phyloP scores from a whole-genome alignment of 768 basidiomycete species.

The Lenzites betulinus region DNA sequence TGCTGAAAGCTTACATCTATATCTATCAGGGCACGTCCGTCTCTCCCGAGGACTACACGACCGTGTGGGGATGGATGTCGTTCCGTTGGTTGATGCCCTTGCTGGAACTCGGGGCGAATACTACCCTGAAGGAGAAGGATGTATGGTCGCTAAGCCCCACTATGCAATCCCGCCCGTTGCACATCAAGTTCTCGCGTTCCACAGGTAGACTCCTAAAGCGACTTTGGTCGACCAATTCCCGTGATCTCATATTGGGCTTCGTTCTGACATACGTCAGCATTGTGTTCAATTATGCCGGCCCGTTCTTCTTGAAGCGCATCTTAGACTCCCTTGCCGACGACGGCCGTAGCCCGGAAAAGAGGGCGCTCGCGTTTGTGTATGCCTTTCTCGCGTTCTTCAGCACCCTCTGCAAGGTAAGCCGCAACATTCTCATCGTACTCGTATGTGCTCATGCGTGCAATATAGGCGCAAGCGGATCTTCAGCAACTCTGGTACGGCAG shows the following conservation, averaged over 20 bases:
- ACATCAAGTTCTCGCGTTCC: constrained; percentile 44
- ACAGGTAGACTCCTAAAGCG: constrained; percentile 45
- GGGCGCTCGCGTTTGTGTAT: constrained; percentile 71
- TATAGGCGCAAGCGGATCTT: constrained; percentile 62
- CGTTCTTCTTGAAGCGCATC: constrained; percentile 84
- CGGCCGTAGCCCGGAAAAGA: constrained; percentile 41
- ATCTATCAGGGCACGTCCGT: constrained; percentile 48
- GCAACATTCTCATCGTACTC: too few relatives aligned
- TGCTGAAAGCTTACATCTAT: too few relatives aligned
- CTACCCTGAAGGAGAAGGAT: constrained; percentile 68
- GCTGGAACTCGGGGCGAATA: constrained; percentile 47
- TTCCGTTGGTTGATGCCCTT: constrained; percentile 75
- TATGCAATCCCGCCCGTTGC: constrained; percentile 65
- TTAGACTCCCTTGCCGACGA: constrained; percentile 53
- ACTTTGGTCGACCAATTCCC: constrained; percentile 47
- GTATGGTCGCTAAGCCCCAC: constrained; percentile 74
- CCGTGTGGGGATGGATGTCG: constrained; percentile 70
- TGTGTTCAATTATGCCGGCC: constrained; percentile 74
- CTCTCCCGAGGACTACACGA: constrained; percentile 78
- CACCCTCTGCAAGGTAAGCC: constrained; percentile 48
- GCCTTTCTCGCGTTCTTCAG: constrained; percentile 74
- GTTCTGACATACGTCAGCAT: constrained; percentile 68
- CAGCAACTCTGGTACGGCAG: constrained; percentile 83
- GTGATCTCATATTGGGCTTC: constrained; percentile 62
- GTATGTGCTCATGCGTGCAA: background rate